These are phyloP conservation scores for Coffea canephora DNA, from an alignment of 257 asterid genomes.

Conservation along the genomic window DNA sequence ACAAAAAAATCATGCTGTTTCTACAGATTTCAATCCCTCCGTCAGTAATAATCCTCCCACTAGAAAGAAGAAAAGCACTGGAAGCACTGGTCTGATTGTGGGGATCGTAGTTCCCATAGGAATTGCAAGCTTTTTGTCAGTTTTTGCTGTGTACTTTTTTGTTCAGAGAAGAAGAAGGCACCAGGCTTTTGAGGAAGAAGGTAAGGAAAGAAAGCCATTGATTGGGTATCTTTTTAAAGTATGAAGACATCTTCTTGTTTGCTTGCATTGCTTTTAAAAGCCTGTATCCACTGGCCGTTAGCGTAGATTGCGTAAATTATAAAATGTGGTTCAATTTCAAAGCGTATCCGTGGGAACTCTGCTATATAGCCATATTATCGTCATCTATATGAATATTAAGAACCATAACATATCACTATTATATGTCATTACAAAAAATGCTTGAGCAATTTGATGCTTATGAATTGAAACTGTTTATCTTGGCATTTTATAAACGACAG, in stretches of 20 bases:
- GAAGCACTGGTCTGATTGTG: constrained; percentile 55
- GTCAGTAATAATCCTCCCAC: constrained; percentile 52
- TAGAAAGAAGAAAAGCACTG: constrained; percentile 24
- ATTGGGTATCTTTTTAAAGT: neutral
- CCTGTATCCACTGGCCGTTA: neutral
- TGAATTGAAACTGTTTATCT: neutral
- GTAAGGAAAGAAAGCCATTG: constrained; percentile 22
- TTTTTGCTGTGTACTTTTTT: constrained; percentile 32
- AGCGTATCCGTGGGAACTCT: neutral
- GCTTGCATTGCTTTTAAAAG: neutral
- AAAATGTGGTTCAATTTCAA: neutral
- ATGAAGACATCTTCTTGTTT: neutral
- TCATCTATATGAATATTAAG: neutral
- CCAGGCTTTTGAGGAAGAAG: constrained; percentile 47
- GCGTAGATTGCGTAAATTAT: neutral
- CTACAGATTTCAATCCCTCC: constrained; percentile 53
- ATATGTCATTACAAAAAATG: neutral
- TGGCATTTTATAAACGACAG: neutral
- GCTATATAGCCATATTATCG: neutral
- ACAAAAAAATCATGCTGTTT: constrained; percentile 3
- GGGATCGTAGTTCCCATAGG: constrained; percentile 55
- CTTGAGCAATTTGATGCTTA: neutral
- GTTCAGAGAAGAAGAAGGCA: constrained; percentile 43
- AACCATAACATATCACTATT: constrained; percentile 1
- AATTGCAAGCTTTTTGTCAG: constrained; percentile 33